Conservation (phyloP, 495 filamentous ascomycete species). For the Daldinia caldariorum region DNA sequence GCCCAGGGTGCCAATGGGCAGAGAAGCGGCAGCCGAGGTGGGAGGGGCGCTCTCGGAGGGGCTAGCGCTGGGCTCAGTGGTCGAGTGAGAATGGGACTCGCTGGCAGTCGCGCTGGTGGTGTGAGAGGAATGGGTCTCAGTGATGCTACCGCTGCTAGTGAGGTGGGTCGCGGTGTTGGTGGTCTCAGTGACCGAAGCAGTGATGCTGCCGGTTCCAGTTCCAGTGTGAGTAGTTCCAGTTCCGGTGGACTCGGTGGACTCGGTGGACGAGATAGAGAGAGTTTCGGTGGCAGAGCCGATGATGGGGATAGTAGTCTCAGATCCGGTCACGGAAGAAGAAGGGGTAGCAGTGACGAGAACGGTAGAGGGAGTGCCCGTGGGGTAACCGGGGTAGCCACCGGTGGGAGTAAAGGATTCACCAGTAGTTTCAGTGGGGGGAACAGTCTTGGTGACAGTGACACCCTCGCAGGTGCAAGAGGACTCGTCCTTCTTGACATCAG, state of each 20-base stretch:
- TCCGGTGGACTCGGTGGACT: slow-evolving; percentile 5
- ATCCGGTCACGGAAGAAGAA: slow-evolving; percentile 21
- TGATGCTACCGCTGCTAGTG: slow-evolving; percentile 16
- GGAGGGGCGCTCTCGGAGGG: slow-evolving; percentile 34
- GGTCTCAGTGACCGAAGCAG: slow-evolving; percentile 29
- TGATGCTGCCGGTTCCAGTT: slow-evolving; percentile 14
- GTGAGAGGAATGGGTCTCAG: slow-evolving; percentile 24
- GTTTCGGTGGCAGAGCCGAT: slow-evolving; percentile 13
- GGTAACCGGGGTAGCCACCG: slow-evolving; percentile 13
- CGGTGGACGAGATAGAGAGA: background rate
- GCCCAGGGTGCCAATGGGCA: slow-evolving; percentile 44
- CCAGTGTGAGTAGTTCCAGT: slow-evolving; percentile 2
- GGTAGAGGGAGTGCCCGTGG: slow-evolving; percentile 21
- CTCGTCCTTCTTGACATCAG: slow-evolving; percentile 35
- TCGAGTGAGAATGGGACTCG: slow-evolving; percentile 26
- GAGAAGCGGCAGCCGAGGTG: slow-evolving; percentile 23
- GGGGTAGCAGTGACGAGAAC: slow-evolving; percentile 31
- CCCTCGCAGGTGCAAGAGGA: slow-evolving; percentile 39
- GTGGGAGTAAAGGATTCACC: slow-evolving; percentile 28
- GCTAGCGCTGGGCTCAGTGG: slow-evolving; percentile 23
- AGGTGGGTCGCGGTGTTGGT: slow-evolving; percentile 19
- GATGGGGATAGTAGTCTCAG: slow-evolving; percentile 15
- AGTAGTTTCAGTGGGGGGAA: slow-evolving; percentile 31
- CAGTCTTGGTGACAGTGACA: slow-evolving; percentile 23
- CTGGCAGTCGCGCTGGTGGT: slow-evolving; percentile 24